Percentiles rank a stretch among this genome's conserved stretches.
Evolutionary conservation across 164 flowering plant species (phyloP).

Genomic region (Kingdonia uniflora): DNA sequence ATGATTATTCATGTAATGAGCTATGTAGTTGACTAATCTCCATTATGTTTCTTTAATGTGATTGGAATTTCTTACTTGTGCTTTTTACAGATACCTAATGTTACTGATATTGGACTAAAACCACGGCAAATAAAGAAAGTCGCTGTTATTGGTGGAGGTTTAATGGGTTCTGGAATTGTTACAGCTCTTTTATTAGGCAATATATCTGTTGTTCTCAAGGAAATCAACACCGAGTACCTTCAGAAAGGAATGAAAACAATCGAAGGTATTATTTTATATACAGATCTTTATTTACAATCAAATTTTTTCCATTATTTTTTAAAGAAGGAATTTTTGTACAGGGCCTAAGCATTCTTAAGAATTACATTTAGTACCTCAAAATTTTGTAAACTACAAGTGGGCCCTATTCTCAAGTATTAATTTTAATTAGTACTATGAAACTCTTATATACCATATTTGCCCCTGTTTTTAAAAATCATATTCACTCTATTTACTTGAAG

Average conservation of each 20-base stretch:
- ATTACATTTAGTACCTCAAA: too few species aligned
- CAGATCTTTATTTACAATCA: too few species aligned
- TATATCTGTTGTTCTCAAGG: conserved; percentile 69
- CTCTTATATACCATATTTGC: too few species aligned
- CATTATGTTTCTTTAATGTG: too few species aligned
- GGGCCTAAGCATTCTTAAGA: too few species aligned
- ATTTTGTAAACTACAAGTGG: too few species aligned
- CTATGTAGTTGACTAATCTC: background rate
- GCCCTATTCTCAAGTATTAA: too few species aligned
- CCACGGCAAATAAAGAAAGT: conserved; percentile 73
- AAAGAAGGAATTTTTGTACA: too few species aligned
- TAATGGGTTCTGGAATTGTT: conserved; percentile 98
- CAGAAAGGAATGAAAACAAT: conserved; percentile 60
- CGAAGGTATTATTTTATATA: conserved; percentile 42
- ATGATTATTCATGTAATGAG: conserved; percentile 1
- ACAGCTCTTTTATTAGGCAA: conserved; percentile 70
- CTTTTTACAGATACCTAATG: conserved; percentile 61
- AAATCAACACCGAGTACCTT: conserved; percentile 71
- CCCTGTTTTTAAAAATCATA: too few species aligned
- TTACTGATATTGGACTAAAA: conserved; percentile 77
- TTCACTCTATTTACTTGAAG: too few species aligned
- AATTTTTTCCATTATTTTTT: too few species aligned
- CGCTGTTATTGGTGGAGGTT: conserved; percentile 95
- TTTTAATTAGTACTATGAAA: too few species aligned
- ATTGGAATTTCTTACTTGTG: background rate